Evolutionary conservation across 371 early-diverging fungal genomes (phyloP).

Genomic region (Syncephalastrum contaminatum): DNA sequence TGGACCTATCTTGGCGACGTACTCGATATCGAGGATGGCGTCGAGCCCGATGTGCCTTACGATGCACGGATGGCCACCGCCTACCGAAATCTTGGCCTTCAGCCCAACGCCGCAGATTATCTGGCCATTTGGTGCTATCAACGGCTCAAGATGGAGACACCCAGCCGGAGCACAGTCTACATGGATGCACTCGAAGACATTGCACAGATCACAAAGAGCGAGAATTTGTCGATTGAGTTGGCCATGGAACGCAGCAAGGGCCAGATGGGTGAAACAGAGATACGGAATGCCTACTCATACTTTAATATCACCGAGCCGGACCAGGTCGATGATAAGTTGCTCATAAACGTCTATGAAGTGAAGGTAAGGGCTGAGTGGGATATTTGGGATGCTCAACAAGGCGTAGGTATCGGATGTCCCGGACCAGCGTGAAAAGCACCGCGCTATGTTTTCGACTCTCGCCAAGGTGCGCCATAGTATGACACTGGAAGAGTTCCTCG

Average conservation of each 20-base stretch:
- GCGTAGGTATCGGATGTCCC: slow-evolving; percentile 36
- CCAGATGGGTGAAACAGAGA: slow-evolving; percentile 38
- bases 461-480: slow-evolving; percentile 32
- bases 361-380: slow-evolving; percentile 16
- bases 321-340: slow-evolving; percentile 26
- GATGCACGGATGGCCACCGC: slow-evolving; percentile 24
- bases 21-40: slow-evolving; percentile 5
- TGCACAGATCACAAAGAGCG: slow-evolving; percentile 35
- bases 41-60: slow-evolving; percentile 8
- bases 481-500: slow-evolving; percentile 24
- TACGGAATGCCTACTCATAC: slow-evolving; percentile 51
- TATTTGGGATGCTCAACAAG: not conserved
- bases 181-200: slow-evolving; percentile 46
- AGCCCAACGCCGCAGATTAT: slow-evolving; percentile 44
- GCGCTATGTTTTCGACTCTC: slow-evolving; percentile 28
- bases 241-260: slow-evolving; percentile 50
- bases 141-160: slow-evolving; percentile 32
- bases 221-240: slow-evolving; percentile 37
- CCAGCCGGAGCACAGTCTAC: slow-evolving; percentile 15
- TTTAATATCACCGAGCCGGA: slow-evolving; percentile 42
- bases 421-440: slow-evolving; percentile 18
- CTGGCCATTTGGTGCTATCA: slow-evolving; percentile 53
- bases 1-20: not conserved
- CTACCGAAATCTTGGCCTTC: slow-evolving; percentile 43
- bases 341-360: slow-evolving; percentile 32